Conservation (phyloP, 2,329 filamentous ascomycete genomes). For the Coleophoma eucalyptorum region DNA sequence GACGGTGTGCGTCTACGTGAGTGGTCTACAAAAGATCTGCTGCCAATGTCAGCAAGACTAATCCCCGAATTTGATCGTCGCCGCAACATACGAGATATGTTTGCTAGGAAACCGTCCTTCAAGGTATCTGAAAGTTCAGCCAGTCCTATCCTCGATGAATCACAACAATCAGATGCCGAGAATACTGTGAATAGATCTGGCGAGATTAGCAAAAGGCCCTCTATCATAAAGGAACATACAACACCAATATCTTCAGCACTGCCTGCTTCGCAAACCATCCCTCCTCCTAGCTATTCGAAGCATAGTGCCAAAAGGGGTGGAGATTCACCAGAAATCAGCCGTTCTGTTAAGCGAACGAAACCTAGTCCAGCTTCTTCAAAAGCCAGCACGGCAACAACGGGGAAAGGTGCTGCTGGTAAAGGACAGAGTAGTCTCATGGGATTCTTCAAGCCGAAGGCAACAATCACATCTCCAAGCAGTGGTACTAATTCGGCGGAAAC, state of each 20-base stretch:
- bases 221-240: background rate
- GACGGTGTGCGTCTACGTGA: slow-evolving; percentile 62
- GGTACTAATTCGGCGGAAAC: background rate
- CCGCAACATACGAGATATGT: slow-evolving; percentile 91
- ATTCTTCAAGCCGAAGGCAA: slow-evolving; percentile 68
- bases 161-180: background rate
- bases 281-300: slow-evolving; percentile 3
- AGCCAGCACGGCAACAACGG: slow-evolving; percentile 13
- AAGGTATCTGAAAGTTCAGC: slow-evolving; percentile 3
- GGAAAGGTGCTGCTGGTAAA: slow-evolving; percentile 45
- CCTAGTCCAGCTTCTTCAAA: slow-evolving; percentile 16
- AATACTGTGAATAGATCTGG: background rate
- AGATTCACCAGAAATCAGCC: slow-evolving; percentile 6
- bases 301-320: slow-evolving; percentile 12
- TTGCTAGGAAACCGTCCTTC: slow-evolving; percentile 50
- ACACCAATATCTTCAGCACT: slow-evolving; percentile 11
- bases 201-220: background rate
- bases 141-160: slow-evolving; percentile 6
- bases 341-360: slow-evolving; percentile 47
- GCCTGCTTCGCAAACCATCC: background rate
- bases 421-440: slow-evolving; percentile 52
- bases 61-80: slow-evolving; percentile 86
- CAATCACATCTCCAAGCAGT: background rate
- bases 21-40: slow-evolving; percentile 62
- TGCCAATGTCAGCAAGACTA: slow-evolving; percentile 75